Evolutionary conservation across 2,329 filamentous ascomycete genomes (phyloP).

Genomic region (Fusarium sp.): DNA sequence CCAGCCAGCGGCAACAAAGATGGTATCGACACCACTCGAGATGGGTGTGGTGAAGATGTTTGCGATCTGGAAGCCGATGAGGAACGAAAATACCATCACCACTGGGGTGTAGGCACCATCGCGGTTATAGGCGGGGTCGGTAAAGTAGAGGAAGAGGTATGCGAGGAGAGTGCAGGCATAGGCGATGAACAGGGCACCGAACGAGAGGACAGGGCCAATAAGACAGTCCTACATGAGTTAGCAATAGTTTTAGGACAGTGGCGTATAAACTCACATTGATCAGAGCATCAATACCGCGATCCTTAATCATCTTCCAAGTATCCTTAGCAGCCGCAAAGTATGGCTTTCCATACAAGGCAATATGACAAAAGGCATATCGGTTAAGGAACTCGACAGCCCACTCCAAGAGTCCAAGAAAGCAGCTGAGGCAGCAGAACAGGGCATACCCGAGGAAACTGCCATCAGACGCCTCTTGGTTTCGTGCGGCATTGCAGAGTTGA

Average conservation of each 20-base stretch:
- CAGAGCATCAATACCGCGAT: conserved; percentile 90
- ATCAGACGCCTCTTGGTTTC: conserved; percentile 70
- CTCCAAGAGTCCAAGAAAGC: conserved; percentile 80
- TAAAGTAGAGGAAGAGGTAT: conserved; percentile 89
- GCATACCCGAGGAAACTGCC: conserved; percentile 76
- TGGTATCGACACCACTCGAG: conserved; percentile 88
- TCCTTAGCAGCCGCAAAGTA: conserved; percentile 90
- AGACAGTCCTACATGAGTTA: conserved; percentile 74
- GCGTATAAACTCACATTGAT: conserved; percentile 68
- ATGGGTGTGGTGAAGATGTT: conserved; percentile 92
- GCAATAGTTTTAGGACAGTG: neutral
- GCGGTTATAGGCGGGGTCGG: conserved; percentile 81
- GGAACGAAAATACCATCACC: conserved; percentile 85
- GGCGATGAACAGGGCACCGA: conserved; percentile 85
- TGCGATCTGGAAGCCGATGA: conserved; percentile 90
- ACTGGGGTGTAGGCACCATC: conserved; percentile 78
- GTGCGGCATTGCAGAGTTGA: conserved; percentile 84
- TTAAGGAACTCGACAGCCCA: conserved; percentile 93
- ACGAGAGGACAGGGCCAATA: conserved; percentile 78
- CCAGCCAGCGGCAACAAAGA: conserved; percentile 84
- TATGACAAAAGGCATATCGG: conserved; percentile 91
- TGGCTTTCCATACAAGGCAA: conserved; percentile 90
- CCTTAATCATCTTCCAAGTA: conserved; percentile 91
- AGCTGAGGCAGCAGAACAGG: conserved; percentile 80
- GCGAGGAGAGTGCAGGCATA: conserved; percentile 85